phyloP scores from a whole-genome alignment of 495 filamentous ascomycete species.

The Echria macrotheca region DNA sequence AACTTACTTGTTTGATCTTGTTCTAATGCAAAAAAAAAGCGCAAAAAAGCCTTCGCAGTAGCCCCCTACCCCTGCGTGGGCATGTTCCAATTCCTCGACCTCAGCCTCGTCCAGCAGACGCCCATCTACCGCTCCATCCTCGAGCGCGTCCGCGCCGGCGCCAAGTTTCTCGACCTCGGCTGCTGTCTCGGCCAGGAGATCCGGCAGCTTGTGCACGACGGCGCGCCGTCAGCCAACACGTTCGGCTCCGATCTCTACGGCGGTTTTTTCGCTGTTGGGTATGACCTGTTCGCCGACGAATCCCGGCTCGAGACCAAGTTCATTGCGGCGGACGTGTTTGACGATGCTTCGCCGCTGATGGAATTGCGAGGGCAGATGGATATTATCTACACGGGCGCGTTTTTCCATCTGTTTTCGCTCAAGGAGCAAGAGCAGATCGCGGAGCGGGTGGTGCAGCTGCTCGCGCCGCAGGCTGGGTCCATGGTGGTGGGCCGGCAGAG shows the following conservation, averaged over 20 bases:
- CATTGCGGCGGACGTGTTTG: not conserved
- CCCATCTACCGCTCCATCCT: conserved; percentile 19
- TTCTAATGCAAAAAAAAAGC: too few relatives aligned
- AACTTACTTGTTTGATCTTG: too few relatives aligned
- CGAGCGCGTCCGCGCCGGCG: conserved; percentile 15
- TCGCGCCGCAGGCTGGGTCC: not conserved
- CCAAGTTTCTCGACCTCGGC: conserved; percentile 43
- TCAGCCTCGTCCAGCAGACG: conserved; percentile 22
- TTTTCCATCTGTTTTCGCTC: conserved; percentile 57
- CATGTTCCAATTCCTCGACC: conserved; percentile 32
- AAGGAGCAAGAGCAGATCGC: conserved; percentile 44
- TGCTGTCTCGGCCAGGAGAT: conserved; percentile 48
- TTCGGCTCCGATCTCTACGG: conserved; percentile 41
- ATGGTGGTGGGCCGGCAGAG: conserved; percentile 4
- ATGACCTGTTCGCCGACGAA: not conserved
- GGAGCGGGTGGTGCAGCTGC: conserved; percentile 32
- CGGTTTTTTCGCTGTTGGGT: conserved; percentile 31
- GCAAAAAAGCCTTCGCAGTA: conserved; percentile 3
- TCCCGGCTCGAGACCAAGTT: not conserved
- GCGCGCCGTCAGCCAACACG: conserved; percentile 33
- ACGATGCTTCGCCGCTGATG: not conserved
- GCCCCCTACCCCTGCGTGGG: conserved; percentile 38
- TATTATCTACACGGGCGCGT: conserved; percentile 48
- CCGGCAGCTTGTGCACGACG: conserved; percentile 37
- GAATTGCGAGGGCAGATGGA: conserved; percentile 42